Percentiles rank a stretch among this genome's conserved stretches.
phyloP scores from a whole-genome alignment of 176 grass and related monocot species.

The Neostapfia colusana region DNA sequence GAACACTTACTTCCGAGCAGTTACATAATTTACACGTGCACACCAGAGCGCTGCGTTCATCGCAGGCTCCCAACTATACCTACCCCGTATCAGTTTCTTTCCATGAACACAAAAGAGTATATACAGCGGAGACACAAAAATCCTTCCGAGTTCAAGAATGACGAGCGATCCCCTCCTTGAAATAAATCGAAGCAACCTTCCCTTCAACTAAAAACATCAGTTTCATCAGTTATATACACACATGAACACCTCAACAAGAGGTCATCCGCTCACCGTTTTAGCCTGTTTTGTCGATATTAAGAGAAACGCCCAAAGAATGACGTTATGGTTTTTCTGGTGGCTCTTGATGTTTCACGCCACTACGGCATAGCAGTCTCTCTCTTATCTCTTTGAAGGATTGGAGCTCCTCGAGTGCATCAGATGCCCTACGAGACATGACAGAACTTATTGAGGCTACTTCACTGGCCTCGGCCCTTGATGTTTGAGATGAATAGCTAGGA shows the following conservation, averaged over 20 bases:
- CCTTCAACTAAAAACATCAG: constrained; percentile 39
- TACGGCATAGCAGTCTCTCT: constrained; percentile 60
- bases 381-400: constrained; percentile 66
- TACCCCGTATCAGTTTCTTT: constrained; percentile 25
- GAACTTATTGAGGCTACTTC: constrained; percentile 50
- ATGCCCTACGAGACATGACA: constrained; percentile 53
- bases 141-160: constrained; percentile 32
- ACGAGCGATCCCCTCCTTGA: constrained; percentile 25
- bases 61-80: constrained; percentile 30
- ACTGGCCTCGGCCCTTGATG: constrained; percentile 44
- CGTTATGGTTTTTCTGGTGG: constrained; percentile 37
- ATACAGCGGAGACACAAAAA: constrained; percentile 24
- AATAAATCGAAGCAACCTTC: constrained; percentile 39
- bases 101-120: constrained; percentile 40
- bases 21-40: constrained; percentile 48
- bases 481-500: constrained; percentile 55
- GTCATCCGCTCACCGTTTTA: constrained; percentile 23
- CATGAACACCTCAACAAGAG: constrained; percentile 27
- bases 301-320: constrained; percentile 32
- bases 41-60: constrained; percentile 14
- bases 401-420: constrained; percentile 74
- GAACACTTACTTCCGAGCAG: constrained; percentile 24
- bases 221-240: constrained; percentile 48
- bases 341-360: constrained; percentile 38
- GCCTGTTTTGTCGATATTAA: constrained; percentile 21